Evolutionary conservation across 2,329 filamentous ascomycete species (phyloP).

Genomic region (Neoarthrinium moseri): DNA sequence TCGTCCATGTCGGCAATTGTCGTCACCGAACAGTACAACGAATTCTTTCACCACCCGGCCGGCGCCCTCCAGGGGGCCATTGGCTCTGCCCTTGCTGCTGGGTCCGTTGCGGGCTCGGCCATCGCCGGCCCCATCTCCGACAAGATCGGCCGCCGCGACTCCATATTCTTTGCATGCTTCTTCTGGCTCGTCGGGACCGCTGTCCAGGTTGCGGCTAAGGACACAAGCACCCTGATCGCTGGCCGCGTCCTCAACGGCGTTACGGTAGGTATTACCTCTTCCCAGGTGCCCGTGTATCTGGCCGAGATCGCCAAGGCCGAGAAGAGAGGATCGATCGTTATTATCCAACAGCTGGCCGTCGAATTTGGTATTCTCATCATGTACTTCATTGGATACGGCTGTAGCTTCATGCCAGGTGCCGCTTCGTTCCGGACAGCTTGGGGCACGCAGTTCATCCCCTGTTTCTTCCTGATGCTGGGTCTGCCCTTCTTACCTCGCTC

Average conservation of each 20-base stretch:
- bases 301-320: conserved; percentile 61
- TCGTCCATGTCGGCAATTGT: conserved; percentile 59
- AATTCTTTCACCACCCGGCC: conserved; percentile 48
- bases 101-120: conserved; percentile 49
- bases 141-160: conserved; percentile 42
- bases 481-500: conserved; percentile 63
- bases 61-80: conserved; percentile 50
- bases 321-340: conserved; percentile 64
- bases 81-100: conserved; percentile 49
- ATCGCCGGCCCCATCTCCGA: conserved; percentile 49
- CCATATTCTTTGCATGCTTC: conserved; percentile 42
- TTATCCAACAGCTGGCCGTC: conserved; percentile 73
- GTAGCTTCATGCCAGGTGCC: conserved; percentile 56
- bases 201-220: conserved; percentile 57
- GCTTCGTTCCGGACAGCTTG: conserved; percentile 63
- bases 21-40: conserved; percentile 47
- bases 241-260: conserved; percentile 63
- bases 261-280: conserved; percentile 64
- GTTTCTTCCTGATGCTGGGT: conserved; percentile 53
- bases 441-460: conserved; percentile 63
- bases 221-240: conserved; percentile 52
- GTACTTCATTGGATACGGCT: conserved; percentile 68
- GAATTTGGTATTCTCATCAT: conserved; percentile 71
- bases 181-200: conserved; percentile 58
- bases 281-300: conserved; percentile 68